These are phyloP conservation scores for Botryococcus braunii DNA, from an alignment of 163 green algal species.

Conservation along the genomic window DNA sequence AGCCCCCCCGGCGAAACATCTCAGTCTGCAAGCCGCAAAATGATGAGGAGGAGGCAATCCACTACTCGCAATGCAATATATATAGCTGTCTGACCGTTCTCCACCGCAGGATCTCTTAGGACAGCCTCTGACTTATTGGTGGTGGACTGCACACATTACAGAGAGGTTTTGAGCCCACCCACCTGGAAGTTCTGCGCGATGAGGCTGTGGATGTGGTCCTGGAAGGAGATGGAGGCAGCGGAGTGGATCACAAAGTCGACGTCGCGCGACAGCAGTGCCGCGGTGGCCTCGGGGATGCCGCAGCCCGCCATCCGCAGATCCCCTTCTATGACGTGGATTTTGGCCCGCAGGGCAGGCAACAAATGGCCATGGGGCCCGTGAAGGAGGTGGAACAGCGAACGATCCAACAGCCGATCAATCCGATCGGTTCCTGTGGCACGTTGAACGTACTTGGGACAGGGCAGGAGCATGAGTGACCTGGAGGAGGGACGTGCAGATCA, in stretches of 20 bases:
- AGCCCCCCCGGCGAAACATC: too few species aligned
- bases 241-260: slow-evolving; percentile 27
- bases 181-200: slow-evolving; percentile 13
- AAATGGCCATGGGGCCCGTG: background rate
- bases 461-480: too few species aligned
- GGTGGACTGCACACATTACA: background rate
- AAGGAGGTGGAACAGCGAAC: slow-evolving; percentile 6
- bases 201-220: slow-evolving; percentile 21
- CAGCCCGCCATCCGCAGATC: slow-evolving; percentile 3
- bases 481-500: too few species aligned
- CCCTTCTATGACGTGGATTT: background rate
- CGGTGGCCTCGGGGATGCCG: background rate
- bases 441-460: too few species aligned
- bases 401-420: background rate
- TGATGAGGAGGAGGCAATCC: too few species aligned
- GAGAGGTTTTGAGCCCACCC: too few species aligned
- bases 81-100: background rate
- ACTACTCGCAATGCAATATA: slow-evolving; percentile 2
- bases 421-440: too few species aligned
- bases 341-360: background rate
- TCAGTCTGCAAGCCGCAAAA: too few species aligned
- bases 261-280: background rate
- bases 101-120: background rate
- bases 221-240: slow-evolving; percentile 25
- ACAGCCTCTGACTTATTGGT: background rate